Evolutionary conservation across 345 rosid genomes (phyloP).

Genomic region (Linum lewisii): DNA sequence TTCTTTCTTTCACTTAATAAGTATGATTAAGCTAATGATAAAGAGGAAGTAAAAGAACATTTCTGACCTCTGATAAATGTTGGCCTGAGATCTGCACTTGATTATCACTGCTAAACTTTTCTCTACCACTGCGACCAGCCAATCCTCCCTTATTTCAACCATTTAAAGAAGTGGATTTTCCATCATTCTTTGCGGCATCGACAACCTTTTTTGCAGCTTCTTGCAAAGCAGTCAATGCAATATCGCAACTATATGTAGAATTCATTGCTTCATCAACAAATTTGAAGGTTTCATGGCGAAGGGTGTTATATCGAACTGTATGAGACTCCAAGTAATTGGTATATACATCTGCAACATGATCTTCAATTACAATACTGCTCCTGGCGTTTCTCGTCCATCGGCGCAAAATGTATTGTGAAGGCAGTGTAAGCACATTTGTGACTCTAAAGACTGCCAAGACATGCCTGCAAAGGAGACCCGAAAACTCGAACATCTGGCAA

Average conservation of each 20-base stretch:
- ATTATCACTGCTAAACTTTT: background rate
- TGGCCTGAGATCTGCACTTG: background rate
- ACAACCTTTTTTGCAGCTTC: conserved; percentile 29
- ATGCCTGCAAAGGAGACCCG: conserved; percentile 40
- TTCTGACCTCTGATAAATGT: conserved; percentile 1
- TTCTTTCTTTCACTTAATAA: too few species aligned
- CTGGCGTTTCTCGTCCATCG: conserved; percentile 46
- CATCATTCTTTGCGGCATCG: conserved; percentile 22
- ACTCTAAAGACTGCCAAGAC: conserved; percentile 39
- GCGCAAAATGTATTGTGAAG: conserved; percentile 32
- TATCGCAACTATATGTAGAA: conserved; percentile 18
- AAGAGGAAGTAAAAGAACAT: background rate
- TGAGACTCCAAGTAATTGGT: conserved; percentile 20
- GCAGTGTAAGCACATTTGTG: conserved; percentile 38
- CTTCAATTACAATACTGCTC: conserved; percentile 26
- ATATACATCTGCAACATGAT: conserved; percentile 14
- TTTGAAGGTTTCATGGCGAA: conserved; percentile 29
- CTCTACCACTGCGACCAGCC: background rate
- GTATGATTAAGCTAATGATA: background rate
- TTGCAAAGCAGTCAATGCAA: conserved; percentile 33
- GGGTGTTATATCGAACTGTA: conserved; percentile 26
- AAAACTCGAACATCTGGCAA: conserved; percentile 45
- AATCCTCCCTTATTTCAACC: background rate
- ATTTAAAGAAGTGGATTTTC: background rate
- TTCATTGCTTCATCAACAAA: conserved; percentile 29